Percentiles rank a stretch among this genome's conserved stretches.
These are phyloP conservation scores for Adansonia rubrostipa DNA, from an alignment of 441 rosid species.

Conservation along the genomic window DNA sequence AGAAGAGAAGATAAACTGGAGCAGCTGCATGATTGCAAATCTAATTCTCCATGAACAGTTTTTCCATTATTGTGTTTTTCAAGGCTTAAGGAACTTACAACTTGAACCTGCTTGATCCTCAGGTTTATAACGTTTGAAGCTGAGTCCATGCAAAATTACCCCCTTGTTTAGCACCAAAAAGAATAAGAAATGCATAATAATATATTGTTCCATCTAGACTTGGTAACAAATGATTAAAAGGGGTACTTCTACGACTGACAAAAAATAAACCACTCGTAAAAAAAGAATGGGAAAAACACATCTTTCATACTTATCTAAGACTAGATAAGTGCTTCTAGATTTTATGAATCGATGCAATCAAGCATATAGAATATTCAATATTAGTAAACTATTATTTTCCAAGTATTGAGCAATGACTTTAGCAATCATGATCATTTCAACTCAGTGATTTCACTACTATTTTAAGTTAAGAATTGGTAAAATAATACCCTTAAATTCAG, in stretches of 20 bases:
- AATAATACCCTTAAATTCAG: slow-evolving; percentile 13
- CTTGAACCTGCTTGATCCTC: neutral
- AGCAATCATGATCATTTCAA: slow-evolving; percentile 13
- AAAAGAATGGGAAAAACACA: neutral
- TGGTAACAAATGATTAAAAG: neutral
- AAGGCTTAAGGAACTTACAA: neutral
- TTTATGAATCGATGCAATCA: neutral
- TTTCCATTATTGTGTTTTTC: neutral
- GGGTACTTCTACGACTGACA: neutral
- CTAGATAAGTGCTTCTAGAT: slow-evolving; percentile 10
- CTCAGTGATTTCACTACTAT: neutral
- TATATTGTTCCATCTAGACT: neutral
- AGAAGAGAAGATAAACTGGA: neutral
- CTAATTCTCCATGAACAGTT: neutral
- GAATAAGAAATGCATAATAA: neutral
- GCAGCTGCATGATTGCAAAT: neutral
- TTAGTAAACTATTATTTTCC: neutral
- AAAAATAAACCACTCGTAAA: neutral
- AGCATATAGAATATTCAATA: neutral
- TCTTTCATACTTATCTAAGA: neutral
- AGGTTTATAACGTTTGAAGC: neutral
- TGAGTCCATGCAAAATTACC: slow-evolving; percentile 5
- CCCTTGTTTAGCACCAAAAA: neutral
- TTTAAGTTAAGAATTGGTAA: neutral
- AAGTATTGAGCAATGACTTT: neutral